Base-by-base conservation (phyloP, 805 yeast species). In the Candida rishiriensis region DNA sequence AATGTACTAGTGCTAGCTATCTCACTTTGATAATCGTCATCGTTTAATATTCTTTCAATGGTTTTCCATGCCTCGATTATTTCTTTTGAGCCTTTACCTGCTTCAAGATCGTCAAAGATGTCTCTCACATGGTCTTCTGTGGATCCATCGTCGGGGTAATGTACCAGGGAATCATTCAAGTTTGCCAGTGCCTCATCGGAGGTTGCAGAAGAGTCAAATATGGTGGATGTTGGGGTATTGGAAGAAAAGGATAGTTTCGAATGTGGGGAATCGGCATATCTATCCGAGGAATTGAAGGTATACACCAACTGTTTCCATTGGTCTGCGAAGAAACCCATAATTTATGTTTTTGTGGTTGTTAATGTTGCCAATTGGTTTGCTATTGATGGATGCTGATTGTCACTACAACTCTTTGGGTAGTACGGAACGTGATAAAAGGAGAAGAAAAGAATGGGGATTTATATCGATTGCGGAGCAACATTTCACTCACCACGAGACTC, bases 51-150 rank as follows among this genome's bases (percentile, higher is more conserved):
- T 18, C 39, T 70, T 52, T 83, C 85, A 49, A 88, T 84, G 55
- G 86, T 89, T 53, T 84, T 73, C 95, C 96, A 88, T 3, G 96
- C 86, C 26, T 80, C 74, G 32, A 83, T 71, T 1, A 77, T 72
- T 50, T 88, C 91, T 44, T 87, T 81, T n/a, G 81, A 81, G 32
- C 93, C 91, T 37, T 78, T 84, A 14, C 56, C 57, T 45, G 52
- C 51, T 49, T 71, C 49, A 43, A 64, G 41, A 64, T 55, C 41
- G 7, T 62, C 66, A 49, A 61, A 56, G 21, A 60, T 62, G 12
- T 57, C 58, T 15, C 52, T 54, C 18, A 52, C 56, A n/a, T 62
- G 66, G 18, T 62, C 64, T n/a, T 54, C 56, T 36, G 35, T 34
- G 9, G 50, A 43, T n/a, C 45, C 45, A 26, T 61, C 65, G 18